Evolutionary conservation across 116 monocot genomes (phyloP).

Genomic region (Thalassia testudinum): DNA sequence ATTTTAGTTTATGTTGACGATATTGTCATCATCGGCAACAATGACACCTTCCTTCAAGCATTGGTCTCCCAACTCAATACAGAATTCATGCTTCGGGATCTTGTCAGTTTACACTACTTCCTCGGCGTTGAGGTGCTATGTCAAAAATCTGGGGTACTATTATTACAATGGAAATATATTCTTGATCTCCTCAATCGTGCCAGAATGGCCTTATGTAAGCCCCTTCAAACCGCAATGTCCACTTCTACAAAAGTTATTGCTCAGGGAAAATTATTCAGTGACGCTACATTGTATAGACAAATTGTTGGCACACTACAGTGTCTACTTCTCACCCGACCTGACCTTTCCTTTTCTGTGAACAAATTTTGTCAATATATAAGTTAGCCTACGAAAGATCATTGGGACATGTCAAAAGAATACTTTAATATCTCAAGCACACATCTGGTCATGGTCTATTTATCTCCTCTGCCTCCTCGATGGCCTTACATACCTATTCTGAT

Average conservation of each 20-base stretch:
- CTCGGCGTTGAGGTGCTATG: neutral
- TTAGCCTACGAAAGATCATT: neutral
- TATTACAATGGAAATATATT: neutral
- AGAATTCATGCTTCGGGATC: neutral
- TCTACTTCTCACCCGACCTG: neutral
- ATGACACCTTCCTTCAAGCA: neutral
- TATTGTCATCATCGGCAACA: neutral
- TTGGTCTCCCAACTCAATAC: neutral
- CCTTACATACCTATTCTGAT: neutral
- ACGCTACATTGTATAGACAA: neutral
- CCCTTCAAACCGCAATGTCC: neutral
- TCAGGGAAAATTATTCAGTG: neutral
- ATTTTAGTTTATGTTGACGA: neutral
- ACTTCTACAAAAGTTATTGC: neutral
- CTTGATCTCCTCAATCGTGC: neutral
- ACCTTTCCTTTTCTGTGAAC: constrained; percentile 2
- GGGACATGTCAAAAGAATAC: neutral
- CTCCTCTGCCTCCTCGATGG: neutral
- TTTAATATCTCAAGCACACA: neutral
- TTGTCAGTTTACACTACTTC: neutral
- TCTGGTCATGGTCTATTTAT: neutral
- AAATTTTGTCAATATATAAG: neutral
- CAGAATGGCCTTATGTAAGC: neutral
- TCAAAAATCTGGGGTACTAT: neutral
- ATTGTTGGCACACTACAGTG: neutral